Conservation (phyloP, 2,329 filamentous ascomycete species). For the Trichocomaceae sp. region DNA sequence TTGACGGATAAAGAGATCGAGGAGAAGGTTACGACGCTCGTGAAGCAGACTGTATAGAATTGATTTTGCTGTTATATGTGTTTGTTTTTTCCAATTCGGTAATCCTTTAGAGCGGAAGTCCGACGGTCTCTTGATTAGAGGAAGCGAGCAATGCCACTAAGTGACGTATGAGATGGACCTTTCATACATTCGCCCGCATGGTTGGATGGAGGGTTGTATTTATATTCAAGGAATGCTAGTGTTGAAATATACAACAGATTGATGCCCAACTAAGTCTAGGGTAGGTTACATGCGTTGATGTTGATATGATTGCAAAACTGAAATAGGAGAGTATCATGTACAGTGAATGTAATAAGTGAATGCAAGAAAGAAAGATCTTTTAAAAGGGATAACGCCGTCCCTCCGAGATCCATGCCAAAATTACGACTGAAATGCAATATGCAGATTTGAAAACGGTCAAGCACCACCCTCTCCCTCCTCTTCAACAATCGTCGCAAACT, state of each 20-base stretch:
- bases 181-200: not conserved
- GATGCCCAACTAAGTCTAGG: no score
- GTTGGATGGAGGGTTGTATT: not conserved
- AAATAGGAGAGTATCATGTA: not conserved
- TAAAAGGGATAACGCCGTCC: not conserved
- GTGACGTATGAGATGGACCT: not conserved
- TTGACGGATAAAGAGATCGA: slow-evolving; percentile 66
- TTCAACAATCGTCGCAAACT: slow-evolving; percentile 70
- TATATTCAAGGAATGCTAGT: not conserved
- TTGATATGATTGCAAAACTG: not conserved
- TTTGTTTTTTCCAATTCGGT: not conserved
- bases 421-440: not conserved
- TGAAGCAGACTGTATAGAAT: slow-evolving; percentile 44
- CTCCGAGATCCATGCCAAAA: not conserved
- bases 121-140: no score
- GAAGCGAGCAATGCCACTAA: no score
- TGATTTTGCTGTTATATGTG: not conserved
- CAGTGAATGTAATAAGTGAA: not conserved
- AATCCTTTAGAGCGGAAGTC: not conserved
- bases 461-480: slow-evolving; percentile 1
- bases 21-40: slow-evolving; percentile 57
- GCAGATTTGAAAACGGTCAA: not conserved
- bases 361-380: not conserved
- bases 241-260: no score
- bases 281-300: not conserved